Evolutionary conservation across 2,329 filamentous ascomycete genomes (phyloP).

Genomic region (Thielaviopsis punctulata): DNA sequence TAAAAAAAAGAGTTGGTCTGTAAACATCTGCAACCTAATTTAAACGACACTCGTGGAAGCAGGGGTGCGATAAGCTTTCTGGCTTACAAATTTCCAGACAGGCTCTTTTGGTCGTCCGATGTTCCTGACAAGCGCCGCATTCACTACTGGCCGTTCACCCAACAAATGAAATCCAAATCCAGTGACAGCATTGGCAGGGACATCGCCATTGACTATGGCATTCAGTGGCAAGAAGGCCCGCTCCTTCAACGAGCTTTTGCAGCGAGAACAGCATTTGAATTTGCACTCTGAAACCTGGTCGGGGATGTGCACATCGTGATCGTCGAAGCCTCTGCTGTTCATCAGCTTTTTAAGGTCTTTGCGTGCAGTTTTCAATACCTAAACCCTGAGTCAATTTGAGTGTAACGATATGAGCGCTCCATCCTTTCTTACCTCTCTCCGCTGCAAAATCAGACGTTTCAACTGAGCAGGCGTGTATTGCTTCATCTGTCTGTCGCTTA

Average conservation of each 20-base stretch:
- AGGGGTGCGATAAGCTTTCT: not conserved
- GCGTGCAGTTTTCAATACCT: conserved; percentile 13
- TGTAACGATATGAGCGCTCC: conserved; percentile 15
- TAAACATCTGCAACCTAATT: not conserved
- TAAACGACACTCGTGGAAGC: not conserved
- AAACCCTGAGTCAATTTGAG: conserved; percentile 14
- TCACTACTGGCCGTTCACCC: conserved; percentile 26
- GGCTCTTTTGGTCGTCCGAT: conserved; percentile 19
- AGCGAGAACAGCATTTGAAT: conserved; percentile 24
- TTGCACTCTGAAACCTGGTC: conserved; percentile 2
- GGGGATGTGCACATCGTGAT: conserved; percentile 18
- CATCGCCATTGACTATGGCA: conserved; percentile 30
- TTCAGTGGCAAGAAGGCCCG: conserved; percentile 33
- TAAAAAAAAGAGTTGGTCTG: not conserved
- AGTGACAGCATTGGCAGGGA: conserved; percentile 30
- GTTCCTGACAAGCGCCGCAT: conserved; percentile 22
- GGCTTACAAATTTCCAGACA: not conserved
- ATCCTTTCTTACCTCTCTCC: conserved; percentile 26
- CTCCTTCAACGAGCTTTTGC: conserved; percentile 26
- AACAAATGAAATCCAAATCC: conserved; percentile 35
- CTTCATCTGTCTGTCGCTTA: conserved; percentile 24
- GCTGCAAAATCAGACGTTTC: conserved; percentile 29
- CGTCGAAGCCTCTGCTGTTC: conserved; percentile 23
- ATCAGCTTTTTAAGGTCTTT: conserved; percentile 11
- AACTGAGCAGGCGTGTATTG: conserved; percentile 32